Evolutionary conservation across 2,329 filamentous ascomycete species (phyloP).

Genomic region (Hypoxylon rubiginosum): DNA sequence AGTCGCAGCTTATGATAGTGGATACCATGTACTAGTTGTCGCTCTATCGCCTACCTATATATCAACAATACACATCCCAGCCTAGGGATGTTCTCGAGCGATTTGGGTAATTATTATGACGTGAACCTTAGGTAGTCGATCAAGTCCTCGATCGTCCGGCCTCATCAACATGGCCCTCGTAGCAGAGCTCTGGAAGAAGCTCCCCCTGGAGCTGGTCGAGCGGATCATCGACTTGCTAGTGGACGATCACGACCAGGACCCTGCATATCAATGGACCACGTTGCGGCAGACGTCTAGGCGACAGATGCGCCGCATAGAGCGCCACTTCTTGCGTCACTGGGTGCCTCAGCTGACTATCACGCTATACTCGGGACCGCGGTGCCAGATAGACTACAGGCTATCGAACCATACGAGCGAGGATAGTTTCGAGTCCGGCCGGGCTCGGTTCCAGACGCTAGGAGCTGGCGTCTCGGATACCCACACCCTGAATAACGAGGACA

Average conservation of each 20-base stretch:
- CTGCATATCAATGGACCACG: conserved; percentile 40
- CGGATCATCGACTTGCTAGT: conserved; percentile 37
- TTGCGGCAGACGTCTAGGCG: conserved; percentile 32
- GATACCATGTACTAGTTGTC: conserved; percentile 5
- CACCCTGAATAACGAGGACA: conserved; percentile 20
- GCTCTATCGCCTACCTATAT: conserved; percentile 19
- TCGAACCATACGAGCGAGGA: neutral
- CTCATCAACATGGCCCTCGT: conserved; percentile 16
- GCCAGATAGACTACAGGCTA: conserved; percentile 38
- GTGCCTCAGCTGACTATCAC: conserved; percentile 38
- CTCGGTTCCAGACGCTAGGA: conserved; percentile 27
- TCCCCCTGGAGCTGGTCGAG: conserved; percentile 39
- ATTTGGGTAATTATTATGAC: conserved; percentile 17
- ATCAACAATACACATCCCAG: conserved; percentile 20
- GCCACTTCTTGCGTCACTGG: conserved; percentile 34
- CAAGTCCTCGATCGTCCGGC: conserved; percentile 16
- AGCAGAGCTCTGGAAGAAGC: conserved; percentile 32
- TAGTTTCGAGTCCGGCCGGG: conserved; percentile 10
- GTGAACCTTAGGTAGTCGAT: conserved; percentile 11
- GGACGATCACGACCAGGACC: conserved; percentile 33
- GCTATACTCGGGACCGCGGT: conserved; percentile 37
- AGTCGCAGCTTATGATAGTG: conserved; percentile 17
- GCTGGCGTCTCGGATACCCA: conserved; percentile 13
- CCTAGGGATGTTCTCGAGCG: conserved; percentile 1
- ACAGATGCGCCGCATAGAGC: conserved; percentile 39